Base-by-base conservation (phyloP, 345 rosid species). In the Populus tremula region DNA sequence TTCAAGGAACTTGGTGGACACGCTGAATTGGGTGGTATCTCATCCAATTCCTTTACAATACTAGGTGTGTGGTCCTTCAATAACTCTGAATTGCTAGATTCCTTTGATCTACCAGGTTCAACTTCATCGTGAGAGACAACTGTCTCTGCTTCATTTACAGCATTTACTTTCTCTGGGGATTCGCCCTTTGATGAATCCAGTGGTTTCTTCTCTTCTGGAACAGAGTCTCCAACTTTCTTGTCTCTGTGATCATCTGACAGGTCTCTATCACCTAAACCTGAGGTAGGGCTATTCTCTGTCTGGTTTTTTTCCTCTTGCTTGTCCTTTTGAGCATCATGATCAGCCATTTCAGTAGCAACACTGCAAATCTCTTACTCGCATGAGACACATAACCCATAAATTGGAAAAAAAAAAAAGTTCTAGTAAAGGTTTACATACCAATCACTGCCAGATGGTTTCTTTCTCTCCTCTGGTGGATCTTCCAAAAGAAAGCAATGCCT, bases 401-500 rank as follows among this genome's bases (percentile, higher is more conserved):
- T 29, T 78, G n/a, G 35, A 80, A 27, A 47, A n/a, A 70, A 25
- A 75, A 31, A 18, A 27, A 70, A 72, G 67, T 23, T 47, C 16
- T 25, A 36, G 36, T 18, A 72, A 17, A 78, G 74, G 5, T 70
- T 61, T 14, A 74, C 84, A 63, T 84, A 95, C 99, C 98, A 84
- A 72, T 85, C 89, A 66, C 86, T 80, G 75, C 27, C 85, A 79
- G 78, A 45, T 78, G 72, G 80, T 70, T 89, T 93, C 83, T 89
- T 88, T 84, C 73, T 81, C 74, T 83, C 80, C 83, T 86, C 91
- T 33, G 97, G 97, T 70, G 98, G 93, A 83, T 94, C 97, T 85
- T 92, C 97, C 88, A 96, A 88, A 77, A 92, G 75, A 87, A 89
- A 92, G 87, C 97, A 93, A 79, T 96, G 96, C 83, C 87, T 89